Evolutionary conservation across 495 filamentous ascomycete species (phyloP), one percentile per base, ranked within the genome.

Genomic region (Talaromyces ruber): DNA sequence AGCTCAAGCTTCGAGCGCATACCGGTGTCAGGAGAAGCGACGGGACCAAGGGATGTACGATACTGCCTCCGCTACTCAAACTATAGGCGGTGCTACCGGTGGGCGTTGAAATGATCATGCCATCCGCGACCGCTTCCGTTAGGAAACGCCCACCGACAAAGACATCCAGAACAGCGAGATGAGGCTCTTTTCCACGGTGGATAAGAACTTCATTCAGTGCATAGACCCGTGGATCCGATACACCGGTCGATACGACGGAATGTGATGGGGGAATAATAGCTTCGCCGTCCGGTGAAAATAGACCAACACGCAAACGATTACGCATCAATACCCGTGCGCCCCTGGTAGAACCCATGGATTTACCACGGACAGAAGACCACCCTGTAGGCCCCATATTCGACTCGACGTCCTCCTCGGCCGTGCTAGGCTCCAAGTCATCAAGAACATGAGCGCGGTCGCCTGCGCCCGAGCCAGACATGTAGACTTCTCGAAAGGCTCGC

Each of bases 191-290:
- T 57, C 94, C 94, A 14, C 94, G 89, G 69, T 98, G 95, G 54
- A 98, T 86, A 28, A 94, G 88, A 7, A 98, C 82, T 70, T 98
- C 94, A 70, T 98, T 98, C 76, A 98, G 90, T 55, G 94, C 94
- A 70, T 96, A 93, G 4, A 92, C 81, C 37, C 86, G 52, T 64
- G 69, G 21, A 29, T 62, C 37, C 9, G 22, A 12, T 7, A n/a
- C 51, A 12, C 30, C 53, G 12, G 25, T 18, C n/a, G 56, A 65
- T 53, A 58, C 66, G 47, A 47, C 39, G 7, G 25, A 32, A 39
- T 59, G 55, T 18, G 39, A 62, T 30, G 55, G 60, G 3, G 64
- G 60, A 24, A 78, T 75, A 54, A 81, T 73, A 18, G 81, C 71
- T 30, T 72, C 69, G 37, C 88, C 87, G 26, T 84, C 76, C 2